phyloP scores from a whole-genome alignment of 2,329 filamentous ascomycete species.

The Drechslera avenae region DNA sequence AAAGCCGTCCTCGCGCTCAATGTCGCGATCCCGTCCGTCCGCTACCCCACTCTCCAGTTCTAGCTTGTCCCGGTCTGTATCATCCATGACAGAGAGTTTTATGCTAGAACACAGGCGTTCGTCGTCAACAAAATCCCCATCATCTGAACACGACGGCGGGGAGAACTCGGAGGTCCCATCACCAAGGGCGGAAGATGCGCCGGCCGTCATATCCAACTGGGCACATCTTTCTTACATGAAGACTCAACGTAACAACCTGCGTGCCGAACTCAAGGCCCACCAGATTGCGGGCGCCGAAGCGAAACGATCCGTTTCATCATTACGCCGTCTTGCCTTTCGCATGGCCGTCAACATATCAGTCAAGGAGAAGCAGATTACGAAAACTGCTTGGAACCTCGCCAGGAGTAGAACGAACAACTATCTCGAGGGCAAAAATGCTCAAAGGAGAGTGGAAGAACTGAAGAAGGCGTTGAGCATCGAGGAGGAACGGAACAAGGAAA shows the following conservation, averaged over 20 bases:
- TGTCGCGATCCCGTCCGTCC: conserved; percentile 15
- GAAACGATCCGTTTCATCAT: conserved; percentile 41
- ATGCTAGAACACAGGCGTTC: conserved; percentile 35
- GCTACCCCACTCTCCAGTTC: conserved; percentile 24
- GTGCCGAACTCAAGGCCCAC: conserved; percentile 41
- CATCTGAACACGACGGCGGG: conserved; percentile 12
- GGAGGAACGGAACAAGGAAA: conserved; percentile 45
- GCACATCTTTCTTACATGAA: conserved; percentile 46
- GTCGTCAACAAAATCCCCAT: conserved; percentile 19
- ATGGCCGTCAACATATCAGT: conserved; percentile 49
- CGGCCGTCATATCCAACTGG: conserved; percentile 43
- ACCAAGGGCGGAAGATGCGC: conserved; percentile 27
- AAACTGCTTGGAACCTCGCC: conserved; percentile 39
- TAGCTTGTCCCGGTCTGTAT: conserved; percentile 36
- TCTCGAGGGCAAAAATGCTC: conserved; percentile 36
- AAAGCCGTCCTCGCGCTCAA: conserved; percentile 18
- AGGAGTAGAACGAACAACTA: conserved; percentile 41
- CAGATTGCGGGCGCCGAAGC: conserved; percentile 42
- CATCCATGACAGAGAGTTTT: conserved; percentile 45
- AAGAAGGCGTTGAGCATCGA: conserved; percentile 39
- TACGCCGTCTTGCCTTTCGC: conserved; percentile 46
- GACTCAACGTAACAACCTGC: conserved; percentile 41
- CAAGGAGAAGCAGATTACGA: conserved; percentile 47
- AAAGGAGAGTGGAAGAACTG: conserved; percentile 43
- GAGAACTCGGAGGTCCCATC: conserved; percentile 17